phyloP scores from a whole-genome alignment of 2,329 filamentous ascomycete species.

The Aspergillus sp. region DNA sequence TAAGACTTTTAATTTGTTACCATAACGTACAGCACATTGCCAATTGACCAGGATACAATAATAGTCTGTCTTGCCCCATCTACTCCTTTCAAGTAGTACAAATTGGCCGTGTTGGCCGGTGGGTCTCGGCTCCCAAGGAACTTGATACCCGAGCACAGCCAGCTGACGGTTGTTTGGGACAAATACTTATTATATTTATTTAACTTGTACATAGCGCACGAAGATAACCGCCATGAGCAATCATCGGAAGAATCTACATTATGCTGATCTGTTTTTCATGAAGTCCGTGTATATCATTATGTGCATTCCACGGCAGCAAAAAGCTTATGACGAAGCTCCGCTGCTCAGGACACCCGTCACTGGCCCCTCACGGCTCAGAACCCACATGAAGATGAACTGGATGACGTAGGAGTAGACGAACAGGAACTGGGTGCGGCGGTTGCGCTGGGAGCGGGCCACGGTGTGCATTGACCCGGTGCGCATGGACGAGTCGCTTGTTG shows the following conservation, averaged over 20 bases:
- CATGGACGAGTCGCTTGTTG: conserved; percentile 65
- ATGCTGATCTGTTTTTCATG: conserved; percentile 21
- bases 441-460: conserved; percentile 82
- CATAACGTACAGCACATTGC: background rate
- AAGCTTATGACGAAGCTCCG: conserved; percentile 22
- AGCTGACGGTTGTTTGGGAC: background rate
- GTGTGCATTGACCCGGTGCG: conserved; percentile 65
- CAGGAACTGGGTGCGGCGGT: conserved; percentile 86
- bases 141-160: background rate
- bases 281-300: conserved; percentile 30
- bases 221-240: conserved; percentile 5
- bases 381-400: conserved; percentile 95
- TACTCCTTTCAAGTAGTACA: no score
- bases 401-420: conserved; percentile 94
- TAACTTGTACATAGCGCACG: conserved; percentile 14
- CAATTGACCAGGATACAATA: no score
- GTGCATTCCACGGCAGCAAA: conserved; percentile 10
- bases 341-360: conserved; percentile 28
- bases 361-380: conserved; percentile 62
- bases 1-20: background rate
- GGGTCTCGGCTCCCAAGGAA: no score
- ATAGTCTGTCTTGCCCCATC: no score
- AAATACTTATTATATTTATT: conserved; percentile 12
- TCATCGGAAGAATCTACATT: conserved; percentile 13
- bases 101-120: no score